phyloP scores from a whole-genome alignment of 2,329 filamentous ascomycete species.

The Diaporthe helianthi region DNA sequence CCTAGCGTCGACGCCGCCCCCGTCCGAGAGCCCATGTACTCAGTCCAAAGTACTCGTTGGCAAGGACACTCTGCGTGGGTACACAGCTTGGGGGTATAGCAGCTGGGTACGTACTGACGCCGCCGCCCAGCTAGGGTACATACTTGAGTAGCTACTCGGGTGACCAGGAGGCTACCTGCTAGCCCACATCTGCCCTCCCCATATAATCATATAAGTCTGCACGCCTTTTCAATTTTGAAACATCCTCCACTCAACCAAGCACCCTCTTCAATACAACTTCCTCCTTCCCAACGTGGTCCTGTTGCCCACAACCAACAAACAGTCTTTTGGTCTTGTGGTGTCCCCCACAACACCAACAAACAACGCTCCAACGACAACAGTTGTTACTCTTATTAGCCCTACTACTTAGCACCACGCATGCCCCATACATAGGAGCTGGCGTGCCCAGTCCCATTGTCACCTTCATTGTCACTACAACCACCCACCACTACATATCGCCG shows the following conservation, averaged over 20 bases:
- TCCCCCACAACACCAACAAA: neutral
- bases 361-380: neutral
- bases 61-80: neutral
- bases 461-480: neutral
- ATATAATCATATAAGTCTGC: constrained; percentile 14
- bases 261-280: neutral
- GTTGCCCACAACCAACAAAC: neutral
- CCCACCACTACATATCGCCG: neutral
- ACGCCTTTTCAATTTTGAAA: constrained; percentile 21
- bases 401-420: neutral
- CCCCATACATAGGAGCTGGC: neutral
- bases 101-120: neutral
- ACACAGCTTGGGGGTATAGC: neutral
- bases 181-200: constrained; percentile 10
- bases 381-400: too few species aligned
- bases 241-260: constrained; percentile 17
- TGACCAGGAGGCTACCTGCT: constrained; percentile 14
- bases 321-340: neutral
- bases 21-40: constrained; percentile 15
- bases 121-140: neutral
- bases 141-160: neutral
- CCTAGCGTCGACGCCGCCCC: neutral
- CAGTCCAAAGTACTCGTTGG: too few species aligned
- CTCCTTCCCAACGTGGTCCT: neutral
- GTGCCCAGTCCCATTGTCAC: neutral